phyloP scores from a whole-genome alignment of 148 eudicot species.

The Vaccinium myrtillus region DNA sequence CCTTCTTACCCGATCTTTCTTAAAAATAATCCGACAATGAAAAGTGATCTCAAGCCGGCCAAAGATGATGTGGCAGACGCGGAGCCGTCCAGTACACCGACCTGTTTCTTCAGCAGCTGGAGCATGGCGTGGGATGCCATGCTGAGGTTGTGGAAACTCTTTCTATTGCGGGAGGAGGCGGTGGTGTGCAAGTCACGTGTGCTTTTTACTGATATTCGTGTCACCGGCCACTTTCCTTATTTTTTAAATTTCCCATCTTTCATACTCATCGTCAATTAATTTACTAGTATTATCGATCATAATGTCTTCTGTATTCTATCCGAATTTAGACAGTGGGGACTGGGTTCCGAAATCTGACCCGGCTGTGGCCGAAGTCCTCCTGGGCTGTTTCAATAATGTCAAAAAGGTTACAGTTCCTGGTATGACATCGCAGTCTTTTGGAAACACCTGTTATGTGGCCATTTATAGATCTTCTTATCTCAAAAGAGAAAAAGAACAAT shows the following conservation, averaged over 20 bases:
- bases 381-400: neutral
- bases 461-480: neutral
- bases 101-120: neutral
- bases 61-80: neutral
- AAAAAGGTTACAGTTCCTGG: neutral
- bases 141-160: neutral
- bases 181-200: neutral
- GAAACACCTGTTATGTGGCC: no score
- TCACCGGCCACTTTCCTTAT: neutral
- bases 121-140: neutral
- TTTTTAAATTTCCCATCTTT: no score
- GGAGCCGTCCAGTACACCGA: neutral
- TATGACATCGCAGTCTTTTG: neutral
- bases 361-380: neutral
- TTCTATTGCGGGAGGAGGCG: no score
- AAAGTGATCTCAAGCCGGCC: neutral
- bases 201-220: neutral
- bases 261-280: no score
- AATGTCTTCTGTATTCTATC: no score
- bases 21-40: no score
- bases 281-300: no score
- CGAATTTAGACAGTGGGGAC: neutral
- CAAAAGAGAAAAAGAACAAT: neutral
- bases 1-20: no score
- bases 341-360: neutral